Conservation (phyloP, 805 yeast genomes). For the Wickerhamiella australiensis region DNA sequence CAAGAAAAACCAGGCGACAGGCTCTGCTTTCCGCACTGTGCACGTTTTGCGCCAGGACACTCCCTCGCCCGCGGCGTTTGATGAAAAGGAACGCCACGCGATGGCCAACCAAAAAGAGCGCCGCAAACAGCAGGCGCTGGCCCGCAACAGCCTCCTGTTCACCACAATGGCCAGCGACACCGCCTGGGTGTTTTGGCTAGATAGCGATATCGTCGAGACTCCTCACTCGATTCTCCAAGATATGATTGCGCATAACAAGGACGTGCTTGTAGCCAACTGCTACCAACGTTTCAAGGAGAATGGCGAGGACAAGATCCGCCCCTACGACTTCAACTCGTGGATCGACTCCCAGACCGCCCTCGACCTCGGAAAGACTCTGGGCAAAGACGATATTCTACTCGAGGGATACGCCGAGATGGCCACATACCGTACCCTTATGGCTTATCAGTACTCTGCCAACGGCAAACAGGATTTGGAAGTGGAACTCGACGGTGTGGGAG, state of each 20-base stretch:
- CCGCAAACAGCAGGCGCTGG: slow-evolving; percentile 82
- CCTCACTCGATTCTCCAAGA: slow-evolving; percentile 78
- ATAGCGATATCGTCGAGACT: slow-evolving; percentile 85
- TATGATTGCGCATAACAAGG: slow-evolving; percentile 70
- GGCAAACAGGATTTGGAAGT: slow-evolving; percentile 60
- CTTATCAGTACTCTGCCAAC: slow-evolving; percentile 57
- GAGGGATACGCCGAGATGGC: slow-evolving; percentile 93
- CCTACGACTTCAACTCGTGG: slow-evolving; percentile 97
- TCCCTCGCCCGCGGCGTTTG: slow-evolving; percentile 52
- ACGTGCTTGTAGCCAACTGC: slow-evolving; percentile 85
- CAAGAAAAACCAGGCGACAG: slow-evolving; percentile 49
- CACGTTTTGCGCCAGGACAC: slow-evolving; percentile 88
- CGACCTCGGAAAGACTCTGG: slow-evolving; percentile 55
- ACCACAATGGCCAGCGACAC: slow-evolving; percentile 82
- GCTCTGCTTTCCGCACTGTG: slow-evolving; percentile 63
- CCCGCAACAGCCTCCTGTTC: slow-evolving; percentile 81
- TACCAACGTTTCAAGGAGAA: slow-evolving; percentile 64
- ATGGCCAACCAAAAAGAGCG: slow-evolving; percentile 75
- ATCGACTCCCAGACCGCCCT: slow-evolving; percentile 56
- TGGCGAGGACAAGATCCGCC: slow-evolving; percentile 52
- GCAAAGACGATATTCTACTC: slow-evolving; percentile 82
- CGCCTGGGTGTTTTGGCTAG: slow-evolving; percentile 94
- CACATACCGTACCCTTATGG: slow-evolving; percentile 92
- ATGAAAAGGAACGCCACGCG: slow-evolving; percentile 86
- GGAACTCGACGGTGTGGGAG: slow-evolving; percentile 94